Percentiles rank a stretch among this genome's conserved stretches.
Conservation (phyloP, 1,139 yeast genomes). For the Geotrichum cucujoidarum region DNA sequence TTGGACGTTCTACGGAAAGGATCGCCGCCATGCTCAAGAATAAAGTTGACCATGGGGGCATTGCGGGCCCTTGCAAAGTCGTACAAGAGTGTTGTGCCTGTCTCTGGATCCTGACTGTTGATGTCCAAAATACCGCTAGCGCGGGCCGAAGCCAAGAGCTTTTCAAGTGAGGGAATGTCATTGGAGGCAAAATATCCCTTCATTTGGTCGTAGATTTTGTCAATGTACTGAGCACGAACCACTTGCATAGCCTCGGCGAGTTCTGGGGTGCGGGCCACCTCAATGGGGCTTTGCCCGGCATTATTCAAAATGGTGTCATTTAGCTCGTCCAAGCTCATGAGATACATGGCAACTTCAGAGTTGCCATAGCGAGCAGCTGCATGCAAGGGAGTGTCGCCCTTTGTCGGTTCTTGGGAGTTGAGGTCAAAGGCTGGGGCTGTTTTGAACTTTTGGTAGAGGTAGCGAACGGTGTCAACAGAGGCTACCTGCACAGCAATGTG, state of each 20-base stretch:
- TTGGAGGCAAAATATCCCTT: slow-evolving; percentile 64
- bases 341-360: slow-evolving; percentile 63
- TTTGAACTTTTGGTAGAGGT: slow-evolving; percentile 40
- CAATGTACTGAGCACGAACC: slow-evolving; percentile 78
- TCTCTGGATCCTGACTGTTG: slow-evolving; percentile 89
- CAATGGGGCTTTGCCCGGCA: slow-evolving; percentile 76
- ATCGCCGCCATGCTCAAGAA: slow-evolving; percentile 88
- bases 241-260: slow-evolving; percentile 67
- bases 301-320: slow-evolving; percentile 78
- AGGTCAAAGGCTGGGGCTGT: slow-evolving; percentile 47
- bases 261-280: slow-evolving; percentile 62
- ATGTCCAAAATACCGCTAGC: slow-evolving; percentile 80
- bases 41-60: slow-evolving; percentile 81
- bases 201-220: slow-evolving; percentile 63
- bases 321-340: slow-evolving; percentile 59
- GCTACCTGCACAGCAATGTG: slow-evolving; percentile 90
- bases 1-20: slow-evolving; percentile 82
- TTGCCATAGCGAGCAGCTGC: slow-evolving; percentile 75
- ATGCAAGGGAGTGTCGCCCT: slow-evolving; percentile 91
- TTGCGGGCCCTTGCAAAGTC: slow-evolving; percentile 81
- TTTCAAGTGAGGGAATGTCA: slow-evolving; percentile 62
- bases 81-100: slow-evolving; percentile 89
- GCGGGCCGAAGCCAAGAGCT: slow-evolving; percentile 63
- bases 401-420: slow-evolving; percentile 48
- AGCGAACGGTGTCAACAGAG: slow-evolving; percentile 49